These are phyloP conservation scores for Rosa lucieae DNA, from an alignment of 306 rosid species.

Conservation along the genomic window DNA sequence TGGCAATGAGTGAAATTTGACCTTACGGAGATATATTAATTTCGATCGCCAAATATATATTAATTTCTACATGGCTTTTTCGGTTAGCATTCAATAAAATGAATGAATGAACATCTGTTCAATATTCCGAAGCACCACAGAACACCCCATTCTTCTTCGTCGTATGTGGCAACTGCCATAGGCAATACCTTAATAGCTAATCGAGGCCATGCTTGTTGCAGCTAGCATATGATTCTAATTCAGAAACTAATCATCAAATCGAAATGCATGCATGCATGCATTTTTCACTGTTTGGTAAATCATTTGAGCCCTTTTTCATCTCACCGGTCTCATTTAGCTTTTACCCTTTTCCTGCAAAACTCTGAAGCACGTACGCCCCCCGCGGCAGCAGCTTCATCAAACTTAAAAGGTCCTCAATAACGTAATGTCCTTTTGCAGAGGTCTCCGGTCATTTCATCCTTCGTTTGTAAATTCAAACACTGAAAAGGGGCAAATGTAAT, in stretches of 20 bases:
- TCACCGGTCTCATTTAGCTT: neutral
- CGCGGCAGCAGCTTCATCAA: neutral
- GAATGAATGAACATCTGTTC: neutral
- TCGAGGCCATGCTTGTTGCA: neutral
- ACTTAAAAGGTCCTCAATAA: neutral
- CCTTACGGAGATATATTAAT: neutral
- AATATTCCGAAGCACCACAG: neutral
- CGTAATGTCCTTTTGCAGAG: slow-evolving; percentile 25
- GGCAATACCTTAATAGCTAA: neutral
- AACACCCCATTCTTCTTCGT: neutral
- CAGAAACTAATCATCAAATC: neutral
- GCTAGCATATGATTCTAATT: neutral
- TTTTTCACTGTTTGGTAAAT: neutral
- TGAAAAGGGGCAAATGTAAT: neutral
- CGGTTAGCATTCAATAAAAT: neutral
- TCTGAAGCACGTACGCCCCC: slow-evolving; percentile 5
- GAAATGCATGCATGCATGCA: slow-evolving; percentile 4
- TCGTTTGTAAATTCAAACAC: neutral
- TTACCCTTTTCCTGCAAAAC: slow-evolving; percentile 18
- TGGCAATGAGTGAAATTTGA: neutral
- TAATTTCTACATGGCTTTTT: neutral
- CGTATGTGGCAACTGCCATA: neutral
- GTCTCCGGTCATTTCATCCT: slow-evolving; percentile 25
- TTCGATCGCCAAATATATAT: too few relatives aligned
- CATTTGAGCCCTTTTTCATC: neutral